Base-by-base conservation (phyloP, 495 filamentous ascomycete species). In the Hypoxylon perforatum region DNA sequence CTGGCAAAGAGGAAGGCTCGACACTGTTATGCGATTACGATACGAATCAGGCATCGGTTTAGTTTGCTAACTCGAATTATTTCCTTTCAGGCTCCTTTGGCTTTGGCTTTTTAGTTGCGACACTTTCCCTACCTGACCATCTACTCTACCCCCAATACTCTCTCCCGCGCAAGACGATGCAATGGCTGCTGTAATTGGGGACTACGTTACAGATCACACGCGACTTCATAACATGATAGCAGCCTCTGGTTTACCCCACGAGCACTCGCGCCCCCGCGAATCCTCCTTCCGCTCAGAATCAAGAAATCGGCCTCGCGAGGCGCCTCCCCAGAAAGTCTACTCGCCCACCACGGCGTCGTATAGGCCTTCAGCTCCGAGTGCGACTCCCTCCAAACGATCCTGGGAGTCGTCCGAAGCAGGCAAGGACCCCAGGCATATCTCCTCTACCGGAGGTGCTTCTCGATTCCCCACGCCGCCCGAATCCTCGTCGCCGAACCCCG, bases 151-250 rank as follows among this genome's bases (percentile, higher is more conserved):
- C 47, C 57, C 41, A 21, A 53, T 42, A 14, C 25, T 21, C 22
- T n/a, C n/a, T n/a, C 44, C 44, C 38, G 22, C 39, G 7, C 17
- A 63, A 70, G 35, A 60, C 67, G 65, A 75, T 77, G 75, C 73
- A 62, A 84, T 83, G 81, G 81, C 81, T 48, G 75, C 81, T 60
- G 36, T 82, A 67, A 79, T 82, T 35, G 77, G 80, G 69, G 81
- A 84, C 65, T 79, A 76, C 61, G 78, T 77, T 60, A 66, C 80
- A 48, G 80, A 84, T 52, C 73, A 74, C 30, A 73, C 80, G 50
- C 74, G 77, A 56, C 80, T 82, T 46, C 79, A 84, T 66, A 77
- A 71, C 48, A 78, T 81, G 77, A 81, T 83, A 55, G 73, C 73
- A 14, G 62, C 73, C 10, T 63, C 79, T 21, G 65, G 73, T 25